Percentiles rank a stretch among this genome's conserved stretches.
These are phyloP conservation scores for Botrytis paeoniae DNA, from an alignment of 2,329 filamentous ascomycete genomes.

Conservation along the genomic window DNA sequence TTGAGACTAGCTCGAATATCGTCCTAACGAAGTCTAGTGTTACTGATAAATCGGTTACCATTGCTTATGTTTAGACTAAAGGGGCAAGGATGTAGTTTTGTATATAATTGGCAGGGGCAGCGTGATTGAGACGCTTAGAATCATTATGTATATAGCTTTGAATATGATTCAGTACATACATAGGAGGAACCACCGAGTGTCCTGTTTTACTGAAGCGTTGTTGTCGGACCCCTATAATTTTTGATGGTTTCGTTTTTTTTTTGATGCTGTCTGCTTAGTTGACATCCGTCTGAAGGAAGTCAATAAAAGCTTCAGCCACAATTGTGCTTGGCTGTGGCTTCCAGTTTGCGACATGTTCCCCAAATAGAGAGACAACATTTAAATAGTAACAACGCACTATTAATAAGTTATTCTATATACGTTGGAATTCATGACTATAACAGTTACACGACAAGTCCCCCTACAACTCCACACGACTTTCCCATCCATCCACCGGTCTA, in stretches of 20 bases:
- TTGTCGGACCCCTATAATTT: background rate
- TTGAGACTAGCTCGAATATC: background rate
- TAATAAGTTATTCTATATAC: background rate
- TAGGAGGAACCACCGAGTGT: background rate
- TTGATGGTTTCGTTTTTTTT: background rate
- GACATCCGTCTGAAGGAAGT: background rate
- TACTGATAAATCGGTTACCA: background rate
- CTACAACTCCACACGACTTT: background rate
- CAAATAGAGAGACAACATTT: background rate
- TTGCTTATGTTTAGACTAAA: background rate
- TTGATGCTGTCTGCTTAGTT: background rate
- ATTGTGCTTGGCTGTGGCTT: background rate
- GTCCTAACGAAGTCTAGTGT: background rate
- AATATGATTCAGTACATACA: background rate
- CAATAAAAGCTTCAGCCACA: background rate
- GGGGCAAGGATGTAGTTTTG: background rate
- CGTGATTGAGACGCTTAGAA: background rate
- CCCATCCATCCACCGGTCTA: slow-evolving; percentile 5
- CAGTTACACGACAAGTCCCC: background rate
- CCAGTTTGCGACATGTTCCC: background rate
- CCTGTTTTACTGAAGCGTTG: background rate
- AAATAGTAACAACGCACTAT: background rate
- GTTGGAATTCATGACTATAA: background rate
- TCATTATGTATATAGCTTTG: background rate
- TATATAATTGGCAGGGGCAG: background rate